phyloP scores from a whole-genome alignment of 2,329 filamentous ascomycete species.

The Teratosphaeriaceae sp. region DNA sequence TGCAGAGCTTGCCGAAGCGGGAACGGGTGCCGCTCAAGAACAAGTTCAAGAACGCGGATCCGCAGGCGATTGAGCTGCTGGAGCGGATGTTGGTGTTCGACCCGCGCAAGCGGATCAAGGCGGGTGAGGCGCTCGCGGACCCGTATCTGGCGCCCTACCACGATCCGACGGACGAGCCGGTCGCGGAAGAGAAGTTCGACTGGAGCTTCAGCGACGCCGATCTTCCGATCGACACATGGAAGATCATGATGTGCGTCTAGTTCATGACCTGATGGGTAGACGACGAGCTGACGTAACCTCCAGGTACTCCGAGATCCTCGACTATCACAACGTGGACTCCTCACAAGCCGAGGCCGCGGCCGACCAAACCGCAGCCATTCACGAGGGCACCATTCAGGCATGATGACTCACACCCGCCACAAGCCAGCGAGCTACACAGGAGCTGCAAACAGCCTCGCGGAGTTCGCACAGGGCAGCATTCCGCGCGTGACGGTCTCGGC shows the following conservation, averaged over 20 bases:
- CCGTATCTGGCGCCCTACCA: slow-evolving; percentile 96
- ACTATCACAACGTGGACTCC: slow-evolving; percentile 88
- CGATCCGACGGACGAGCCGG: slow-evolving; percentile 92
- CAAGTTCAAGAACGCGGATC: slow-evolving; percentile 93
- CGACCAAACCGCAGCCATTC: slow-evolving; percentile 7
- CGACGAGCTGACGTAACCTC: slow-evolving; percentile 9
- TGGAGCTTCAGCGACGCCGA: slow-evolving; percentile 99
- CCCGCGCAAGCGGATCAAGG: slow-evolving; percentile 90
- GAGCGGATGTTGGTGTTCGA: slow-evolving; percentile 98
- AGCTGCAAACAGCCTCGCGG: not conserved
- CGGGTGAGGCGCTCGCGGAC: slow-evolving; percentile 77
- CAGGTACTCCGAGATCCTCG: slow-evolving; percentile 98
- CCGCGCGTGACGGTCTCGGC: not conserved
- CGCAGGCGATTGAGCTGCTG: slow-evolving; percentile 77
- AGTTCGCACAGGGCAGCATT: too few relatives aligned
- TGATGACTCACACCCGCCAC: not conserved
- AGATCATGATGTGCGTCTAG: slow-evolving; percentile 94
- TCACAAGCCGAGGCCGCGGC: slow-evolving; percentile 22
- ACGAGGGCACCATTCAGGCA: slow-evolving; percentile 1
- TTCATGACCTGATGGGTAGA: not conserved
- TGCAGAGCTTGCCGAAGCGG: slow-evolving; percentile 92
- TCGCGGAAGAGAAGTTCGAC: slow-evolving; percentile 95
- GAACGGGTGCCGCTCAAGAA: slow-evolving; percentile 78
- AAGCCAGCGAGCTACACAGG: not conserved
- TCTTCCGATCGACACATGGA: slow-evolving; percentile 97